Base-by-base conservation (phyloP, 2,329 filamentous ascomycete genomes). In the Blastomyces silverae region DNA sequence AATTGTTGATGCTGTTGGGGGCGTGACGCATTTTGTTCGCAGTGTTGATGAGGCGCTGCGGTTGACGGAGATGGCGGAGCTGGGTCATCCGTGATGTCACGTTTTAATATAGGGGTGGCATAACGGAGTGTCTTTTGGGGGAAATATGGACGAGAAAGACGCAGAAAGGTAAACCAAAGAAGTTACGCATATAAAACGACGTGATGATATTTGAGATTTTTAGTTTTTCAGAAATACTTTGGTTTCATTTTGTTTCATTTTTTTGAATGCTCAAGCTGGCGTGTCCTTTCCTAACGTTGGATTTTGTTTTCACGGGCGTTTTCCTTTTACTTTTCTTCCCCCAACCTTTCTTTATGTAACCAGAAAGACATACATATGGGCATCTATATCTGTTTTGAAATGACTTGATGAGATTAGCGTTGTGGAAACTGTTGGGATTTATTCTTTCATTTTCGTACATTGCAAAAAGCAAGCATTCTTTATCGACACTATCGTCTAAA, bases 41-140 rank as follows among this genome's bases (percentile, higher is more conserved):
- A 88, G 90, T 69, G 92, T 97, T 1, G 87, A 92, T 62, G 90
- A 96, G 74, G 94, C 94, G 1, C 76, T 99, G 70, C 84, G 87
- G 62, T 79, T 92, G 80, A 91, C 89, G 0, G 92, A 97, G 78
- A 80, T 86, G 11, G 88, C 91, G 74, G 84, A 86, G 63, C 67
- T 79, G 65, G 63, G 50, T 58, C 20, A 44, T 11, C 42, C 59
- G 59, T 61, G 59, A 61, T 17, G 25, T 31, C 25, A 10, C 6
- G 22, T 20, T 22, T 13, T n/a, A 17, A 39, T 34, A 31, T n/a
- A 25, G 37, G 25, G 6, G 44, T 11, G 20, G 10, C 28, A 31
- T 50, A 50, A 2, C 2, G n/a, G 8, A 25, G 34, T 22, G 15
- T 25, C 17, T 61, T 39, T 50, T 4, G 5, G 2, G 5, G 2